Evolutionary conservation across 176 grass and related monocot species (phyloP).

Genomic region (Bonia amplexicaulis): DNA sequence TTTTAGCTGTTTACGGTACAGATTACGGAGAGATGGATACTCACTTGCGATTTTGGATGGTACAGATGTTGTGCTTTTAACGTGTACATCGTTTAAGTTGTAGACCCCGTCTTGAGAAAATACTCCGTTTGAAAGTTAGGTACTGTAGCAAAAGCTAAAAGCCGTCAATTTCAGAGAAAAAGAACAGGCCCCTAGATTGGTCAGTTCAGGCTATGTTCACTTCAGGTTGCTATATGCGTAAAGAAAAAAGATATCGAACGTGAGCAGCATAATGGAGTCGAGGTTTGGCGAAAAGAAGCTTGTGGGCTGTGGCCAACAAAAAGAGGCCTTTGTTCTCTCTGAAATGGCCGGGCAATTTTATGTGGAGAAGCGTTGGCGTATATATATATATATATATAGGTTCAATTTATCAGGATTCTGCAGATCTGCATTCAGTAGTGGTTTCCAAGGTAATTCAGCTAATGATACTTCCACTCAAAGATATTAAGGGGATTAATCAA

Average conservation of each 20-base stretch:
- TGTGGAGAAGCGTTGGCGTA: conserved; percentile 47
- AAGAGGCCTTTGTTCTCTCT: neutral
- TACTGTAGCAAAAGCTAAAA: too few species aligned
- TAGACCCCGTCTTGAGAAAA: too few species aligned
- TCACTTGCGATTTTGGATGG: too few species aligned
- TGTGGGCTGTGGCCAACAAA: neutral
- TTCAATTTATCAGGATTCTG: neutral
- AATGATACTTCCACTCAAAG: neutral
- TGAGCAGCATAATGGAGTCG: neutral
- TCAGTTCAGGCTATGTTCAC: neutral
- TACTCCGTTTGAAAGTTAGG: too few species aligned
- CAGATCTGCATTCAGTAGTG: neutral
- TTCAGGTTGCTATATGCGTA: neutral
- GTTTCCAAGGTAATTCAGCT: conserved; percentile 15
- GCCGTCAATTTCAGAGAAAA: too few species aligned
- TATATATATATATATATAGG: neutral
- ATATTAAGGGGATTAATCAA: conserved; percentile 2
- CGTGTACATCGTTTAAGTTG: too few species aligned
- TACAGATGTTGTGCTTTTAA: too few species aligned
- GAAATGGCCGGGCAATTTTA: neutral
- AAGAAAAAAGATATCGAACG: neutral
- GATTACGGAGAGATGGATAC: neutral
- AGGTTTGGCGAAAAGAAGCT: conserved; percentile 1
- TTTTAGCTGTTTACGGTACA: too few species aligned
- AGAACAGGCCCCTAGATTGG: too few species aligned